phyloP scores from a whole-genome alignment of 176 grass and related monocot genomes.

The Bonia amplexicaulis region DNA sequence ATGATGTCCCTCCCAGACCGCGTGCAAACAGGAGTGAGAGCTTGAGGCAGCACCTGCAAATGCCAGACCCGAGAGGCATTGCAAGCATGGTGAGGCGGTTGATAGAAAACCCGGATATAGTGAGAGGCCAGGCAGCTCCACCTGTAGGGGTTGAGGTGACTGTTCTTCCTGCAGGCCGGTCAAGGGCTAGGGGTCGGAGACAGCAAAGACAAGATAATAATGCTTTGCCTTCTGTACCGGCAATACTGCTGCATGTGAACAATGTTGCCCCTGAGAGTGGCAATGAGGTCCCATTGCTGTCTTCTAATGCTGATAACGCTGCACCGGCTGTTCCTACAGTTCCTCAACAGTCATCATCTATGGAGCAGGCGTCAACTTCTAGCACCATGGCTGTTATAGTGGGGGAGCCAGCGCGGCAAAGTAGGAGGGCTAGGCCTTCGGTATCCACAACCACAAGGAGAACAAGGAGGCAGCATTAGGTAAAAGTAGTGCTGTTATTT shows the following conservation, averaged over 20 bases:
- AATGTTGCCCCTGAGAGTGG: not conserved
- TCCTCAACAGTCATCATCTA: conserved; percentile 25
- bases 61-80: conserved; percentile 20
- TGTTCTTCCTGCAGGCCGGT: conserved; percentile 3
- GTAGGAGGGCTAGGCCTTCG: conserved; percentile 19
- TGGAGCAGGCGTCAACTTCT: conserved; percentile 46
- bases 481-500: not conserved
- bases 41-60: conserved; percentile 47
- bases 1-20: conserved; percentile 65
- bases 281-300: not conserved
- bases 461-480: conserved; percentile 34
- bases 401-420: not conserved
- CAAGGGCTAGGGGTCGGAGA: conserved; percentile 36
- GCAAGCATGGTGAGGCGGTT: conserved; percentile 32
- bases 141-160: conserved; percentile 1
- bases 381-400: conserved; percentile 39
- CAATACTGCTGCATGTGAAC: not conserved
- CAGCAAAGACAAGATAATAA: conserved; percentile 28
- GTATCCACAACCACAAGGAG: conserved; percentile 22
- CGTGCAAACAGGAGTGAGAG: conserved; percentile 46
- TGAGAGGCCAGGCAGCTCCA: conserved; percentile 26
- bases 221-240: not conserved
- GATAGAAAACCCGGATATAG: conserved; percentile 37
- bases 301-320: not conserved
- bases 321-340: not conserved